Conservation (phyloP, 345 rosid species). For the Sonneratia caseolaris region DNA sequence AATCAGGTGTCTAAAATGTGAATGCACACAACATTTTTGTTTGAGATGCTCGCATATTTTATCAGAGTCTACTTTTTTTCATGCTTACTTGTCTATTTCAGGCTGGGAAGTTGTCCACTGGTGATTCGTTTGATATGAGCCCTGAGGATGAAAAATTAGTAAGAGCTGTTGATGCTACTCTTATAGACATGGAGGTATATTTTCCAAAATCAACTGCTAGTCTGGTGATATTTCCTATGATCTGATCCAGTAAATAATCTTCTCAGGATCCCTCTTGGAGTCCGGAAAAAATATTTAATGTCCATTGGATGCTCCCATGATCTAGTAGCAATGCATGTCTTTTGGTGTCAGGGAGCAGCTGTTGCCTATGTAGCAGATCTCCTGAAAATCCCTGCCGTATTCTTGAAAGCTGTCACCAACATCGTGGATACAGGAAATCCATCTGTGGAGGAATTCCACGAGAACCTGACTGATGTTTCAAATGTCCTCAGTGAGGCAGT, state of each 20-base stretch:
- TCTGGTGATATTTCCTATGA: background rate
- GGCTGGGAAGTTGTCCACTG: constrained; percentile 81
- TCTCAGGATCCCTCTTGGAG: background rate
- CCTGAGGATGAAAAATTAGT: constrained; percentile 64
- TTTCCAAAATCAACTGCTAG: constrained; percentile 1
- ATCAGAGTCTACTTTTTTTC: background rate
- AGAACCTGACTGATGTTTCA: constrained; percentile 64
- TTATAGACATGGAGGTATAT: constrained; percentile 96
- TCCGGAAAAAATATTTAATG: background rate
- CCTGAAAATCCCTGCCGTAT: constrained; percentile 64
- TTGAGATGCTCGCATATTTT: background rate
- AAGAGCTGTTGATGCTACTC: constrained; percentile 62
- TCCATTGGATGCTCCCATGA: background rate
- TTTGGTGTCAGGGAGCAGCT: constrained; percentile 60
- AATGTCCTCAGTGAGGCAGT: constrained; percentile 51
- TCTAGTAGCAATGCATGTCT: too few species aligned
- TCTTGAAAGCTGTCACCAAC: constrained; percentile 82
- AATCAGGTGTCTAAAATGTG: too few species aligned
- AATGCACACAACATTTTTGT: background rate
- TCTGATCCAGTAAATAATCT: background rate
- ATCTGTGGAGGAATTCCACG: constrained; percentile 64
- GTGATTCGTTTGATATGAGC: constrained; percentile 88
- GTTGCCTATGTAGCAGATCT: constrained; percentile 79
- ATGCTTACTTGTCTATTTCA: constrained; percentile 15
- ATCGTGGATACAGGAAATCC: constrained; percentile 81